Evolutionary conservation across 148 eudicot species (phyloP), one percentile per base, ranked within the genome.

Genomic region (Vaccinium macrocarpon): DNA sequence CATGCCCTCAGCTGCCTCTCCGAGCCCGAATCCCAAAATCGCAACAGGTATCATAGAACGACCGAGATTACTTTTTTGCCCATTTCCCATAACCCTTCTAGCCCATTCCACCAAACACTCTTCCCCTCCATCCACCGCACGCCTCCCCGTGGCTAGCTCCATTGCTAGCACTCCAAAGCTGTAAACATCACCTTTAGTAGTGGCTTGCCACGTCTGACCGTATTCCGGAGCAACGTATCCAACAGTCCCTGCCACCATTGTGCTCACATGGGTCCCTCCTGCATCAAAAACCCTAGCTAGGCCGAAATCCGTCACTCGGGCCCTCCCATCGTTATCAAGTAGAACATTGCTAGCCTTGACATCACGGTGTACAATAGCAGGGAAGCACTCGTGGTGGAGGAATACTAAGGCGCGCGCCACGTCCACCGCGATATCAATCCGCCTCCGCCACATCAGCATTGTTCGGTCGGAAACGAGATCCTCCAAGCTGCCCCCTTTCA

Each of bases 181-280:
- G 74, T 97, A 97, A 12, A 97, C 99, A 78, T 97, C 99, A 1
- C 99, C 99, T 77, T 97, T 97, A 11, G 99, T 97, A 1, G 99
- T 97, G 56, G 99, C 99, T 64, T 95, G 93, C 98, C 97, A 93
- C 23, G 97, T 93, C 82, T 97, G 99, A 16, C 99, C 87, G 62
- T 97, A 97, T 75, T 97, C 99, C 0, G 99, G 99, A 8, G 99
- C 99, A 14, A 97, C 96, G 61, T 97, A 97, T 8, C 99, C 99
- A 4, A 96, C 90, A 0, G 99, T 97, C 21, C 99, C 99, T 2
- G 99, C 99, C 79, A 97, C 96, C 88, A 91, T 93, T 4, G 99
- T 97, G 83, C 91, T 91, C 32, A 97, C 98, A 66, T 97, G 99
- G 75, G 93, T 97, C 19, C 87, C 90, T 6, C 95, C 98, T 0